Percentiles rank a stretch among this genome's conserved stretches.
Conservation (phyloP, 2,329 filamentous ascomycete genomes). For the Sclerotinia nivalis region DNA sequence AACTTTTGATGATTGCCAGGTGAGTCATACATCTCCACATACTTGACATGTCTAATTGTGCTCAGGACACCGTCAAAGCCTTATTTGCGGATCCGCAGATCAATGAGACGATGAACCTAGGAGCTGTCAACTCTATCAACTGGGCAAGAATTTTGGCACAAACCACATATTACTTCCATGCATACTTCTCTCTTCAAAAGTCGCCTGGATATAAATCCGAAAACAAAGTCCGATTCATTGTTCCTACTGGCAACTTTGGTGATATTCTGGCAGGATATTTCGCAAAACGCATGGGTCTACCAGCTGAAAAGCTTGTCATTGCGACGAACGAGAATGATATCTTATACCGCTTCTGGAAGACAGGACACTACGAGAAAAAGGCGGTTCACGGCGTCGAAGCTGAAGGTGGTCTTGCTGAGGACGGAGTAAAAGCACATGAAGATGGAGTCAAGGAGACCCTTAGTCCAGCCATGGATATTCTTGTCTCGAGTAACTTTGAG, state of each 20-base stretch:
- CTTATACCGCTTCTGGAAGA: constrained; percentile 90
- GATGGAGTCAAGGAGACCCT: constrained; percentile 87
- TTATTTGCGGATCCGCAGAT: constrained; percentile 84
- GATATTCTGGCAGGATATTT: constrained; percentile 95
- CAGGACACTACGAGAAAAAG: constrained; percentile 86
- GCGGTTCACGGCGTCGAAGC: constrained; percentile 58
- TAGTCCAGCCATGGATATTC: constrained; percentile 95
- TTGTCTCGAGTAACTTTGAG: constrained; percentile 96
- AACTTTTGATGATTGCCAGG: constrained; percentile 95
- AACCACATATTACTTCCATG: constrained; percentile 95
- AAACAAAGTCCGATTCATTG: constrained; percentile 78
- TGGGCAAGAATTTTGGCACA: constrained; percentile 94
- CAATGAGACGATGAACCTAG: constrained; percentile 80
- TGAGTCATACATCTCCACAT: constrained; percentile 40
- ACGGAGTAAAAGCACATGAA: constrained; percentile 61
- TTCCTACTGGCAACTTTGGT: constrained; percentile 95
- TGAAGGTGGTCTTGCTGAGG: constrained; percentile 54
- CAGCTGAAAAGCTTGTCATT: constrained; percentile 83
- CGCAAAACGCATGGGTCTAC: constrained; percentile 85
- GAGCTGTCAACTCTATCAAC: constrained; percentile 96
- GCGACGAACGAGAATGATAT: constrained; percentile 99
- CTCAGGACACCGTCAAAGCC: constrained; percentile 84
- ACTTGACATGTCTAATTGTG: constrained; percentile 23
- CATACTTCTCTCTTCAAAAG: constrained; percentile 80
- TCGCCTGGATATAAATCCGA: constrained; percentile 61